Evolutionary conservation across 75 land plant species (phyloP), one percentile per base, ranked within the genome.

Genomic region (Pinus taeda): DNA sequence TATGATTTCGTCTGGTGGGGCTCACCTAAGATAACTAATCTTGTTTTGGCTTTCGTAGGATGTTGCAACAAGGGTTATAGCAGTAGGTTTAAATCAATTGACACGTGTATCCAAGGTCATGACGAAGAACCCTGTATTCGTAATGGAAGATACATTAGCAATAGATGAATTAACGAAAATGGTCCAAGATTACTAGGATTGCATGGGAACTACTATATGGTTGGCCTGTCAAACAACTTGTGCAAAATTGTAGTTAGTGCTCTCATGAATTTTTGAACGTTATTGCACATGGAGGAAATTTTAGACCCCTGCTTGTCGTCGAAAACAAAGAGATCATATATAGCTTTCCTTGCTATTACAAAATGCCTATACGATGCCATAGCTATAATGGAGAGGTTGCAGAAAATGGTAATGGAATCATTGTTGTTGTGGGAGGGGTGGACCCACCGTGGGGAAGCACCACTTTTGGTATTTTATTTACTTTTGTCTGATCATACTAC

Each of bases 331-430:
- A 96, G 75, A 98, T 96, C 22, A 85, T 26, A 26, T 26, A 26
- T 96, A 78, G 95, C 98, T 20, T 81, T 96, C 42, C 83, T 94
- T 66, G 98, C 94, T 75, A 96, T 96, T 67, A 92, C 93, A 24
- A 26, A 92, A 80, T 96, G 98, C 72, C 82, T 94, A n/a, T 94
- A 96, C 80, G 98, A 96, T 96, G 98, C 93, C 11, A 96, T 96
- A 83, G 92, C 98, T n/a, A 83, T 95, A 15, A 90, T 94, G 99
- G 99, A 96, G 77, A 95, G 71, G 95, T 95, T 74, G 98, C 95
- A 74, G 98, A 96, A 76, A 94, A 94, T 53, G 99, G 99, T 59
- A 93, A 89, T 76, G 98, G 98, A 39, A 94, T 96, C 79, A 98
- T 94, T 60, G 95, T 95, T 70, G 99, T 98, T 74, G 95, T 96